Evolutionary conservation across 345 rosid species (phyloP).

Genomic region (Corymbia maculata): DNA sequence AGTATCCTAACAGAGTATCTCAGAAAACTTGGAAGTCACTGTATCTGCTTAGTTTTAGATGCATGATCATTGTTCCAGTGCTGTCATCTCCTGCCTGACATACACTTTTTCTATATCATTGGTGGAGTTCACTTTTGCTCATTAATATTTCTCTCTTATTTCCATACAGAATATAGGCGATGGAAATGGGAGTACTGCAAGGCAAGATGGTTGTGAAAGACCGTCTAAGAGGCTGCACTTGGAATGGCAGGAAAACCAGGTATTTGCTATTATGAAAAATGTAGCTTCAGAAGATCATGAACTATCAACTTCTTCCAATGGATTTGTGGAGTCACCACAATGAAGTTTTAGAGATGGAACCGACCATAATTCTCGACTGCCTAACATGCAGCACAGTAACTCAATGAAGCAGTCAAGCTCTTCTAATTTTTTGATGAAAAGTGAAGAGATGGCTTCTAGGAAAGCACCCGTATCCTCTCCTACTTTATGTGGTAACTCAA

Average conservation of each 20-base stretch:
- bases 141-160: neutral
- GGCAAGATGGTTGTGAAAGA: constrained; percentile 2
- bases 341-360: neutral
- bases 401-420: neutral
- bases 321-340: neutral
- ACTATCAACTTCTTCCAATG: neutral
- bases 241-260: neutral
- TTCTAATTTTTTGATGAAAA: neutral
- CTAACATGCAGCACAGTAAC: neutral
- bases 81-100: neutral
- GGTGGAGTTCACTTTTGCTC: neutral
- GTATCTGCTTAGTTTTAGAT: neutral
- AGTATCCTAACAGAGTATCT: neutral
- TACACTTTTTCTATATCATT: neutral
- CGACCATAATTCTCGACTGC: neutral
- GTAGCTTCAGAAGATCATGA: neutral
- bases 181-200: neutral
- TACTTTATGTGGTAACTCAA: neutral
- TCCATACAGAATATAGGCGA: neutral
- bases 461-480: neutral
- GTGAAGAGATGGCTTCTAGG: neutral
- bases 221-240: constrained; percentile 11
- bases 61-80: neutral
- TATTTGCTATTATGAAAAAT: neutral
- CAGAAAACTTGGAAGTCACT: neutral